Base-by-base conservation (phyloP, 345 rosid species). In the Carallia brachiata region DNA sequence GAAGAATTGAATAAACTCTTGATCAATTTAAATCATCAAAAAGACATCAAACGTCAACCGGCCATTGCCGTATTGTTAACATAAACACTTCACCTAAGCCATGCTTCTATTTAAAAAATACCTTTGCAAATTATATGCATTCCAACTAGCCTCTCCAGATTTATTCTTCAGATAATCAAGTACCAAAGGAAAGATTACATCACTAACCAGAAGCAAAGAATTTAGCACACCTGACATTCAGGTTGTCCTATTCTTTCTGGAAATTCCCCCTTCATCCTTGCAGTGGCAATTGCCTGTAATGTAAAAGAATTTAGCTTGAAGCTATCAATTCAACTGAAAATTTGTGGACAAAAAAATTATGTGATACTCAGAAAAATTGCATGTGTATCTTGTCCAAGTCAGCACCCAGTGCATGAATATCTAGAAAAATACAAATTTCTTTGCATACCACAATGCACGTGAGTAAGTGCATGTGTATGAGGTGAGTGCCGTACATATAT, bases 161-260 rank as follows among this genome's bases (percentile, higher is more conserved):
- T 56, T 7, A 9, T 19, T 30, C 9, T 10, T 19, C 60, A 8
- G 13, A 27, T 9, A 27, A 23, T 56, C 60, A 56, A 56, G 34
- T 4, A 27, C 16, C 31, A 27, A 4, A 1, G 31, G 60, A 56
- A 56, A 27, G 16, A 27, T 30, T 56, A 56, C 32, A 56, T 56
- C 34, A 56, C 17, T 30, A 23, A 8, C 17, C 50, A 44, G 30
- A 62, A 54, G 60, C 17, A 17, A 39, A 16, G 75, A 58, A 52
- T 52, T 56, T 56, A 56, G 67, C 86, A 70, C 67, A 85, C 99
- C 99, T 96, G 98, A 79, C 99, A 96, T 85, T 96, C 96, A 27
- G 93, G 96, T 66, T 92, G 98, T 70, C 97, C 98, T 31, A 83
- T 69, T 77, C 99, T 88, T 80, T 96, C 99, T 62, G 99, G 99